A percentile compares a stretch with the other conserved stretches of the same genome.
These are phyloP conservation scores for Solanum appendiculatum DNA, from an alignment of 257 asterid genomes.

Conservation along the genomic window DNA sequence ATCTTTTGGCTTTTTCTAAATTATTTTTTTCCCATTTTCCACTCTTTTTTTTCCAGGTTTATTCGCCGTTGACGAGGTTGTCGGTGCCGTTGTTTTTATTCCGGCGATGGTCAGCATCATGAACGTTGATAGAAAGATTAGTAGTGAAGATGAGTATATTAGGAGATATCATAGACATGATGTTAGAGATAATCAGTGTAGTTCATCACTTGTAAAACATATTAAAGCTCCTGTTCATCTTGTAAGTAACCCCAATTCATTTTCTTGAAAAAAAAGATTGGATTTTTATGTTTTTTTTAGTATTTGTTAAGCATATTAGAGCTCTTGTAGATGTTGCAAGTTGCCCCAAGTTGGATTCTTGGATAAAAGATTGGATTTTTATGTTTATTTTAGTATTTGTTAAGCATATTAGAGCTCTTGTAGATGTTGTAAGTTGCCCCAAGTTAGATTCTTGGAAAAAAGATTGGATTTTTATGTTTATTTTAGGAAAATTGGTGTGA, in stretches of 20 bases:
- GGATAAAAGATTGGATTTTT: not conserved
- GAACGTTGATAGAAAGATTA: not conserved
- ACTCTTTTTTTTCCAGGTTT: not conserved
- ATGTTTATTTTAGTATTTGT: not conserved
- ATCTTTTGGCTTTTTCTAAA: conserved; percentile 3
- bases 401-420: not conserved
- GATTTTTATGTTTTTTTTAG: not conserved
- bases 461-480: not conserved
- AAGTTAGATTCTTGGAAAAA: not conserved
- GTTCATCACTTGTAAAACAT: conserved; percentile 7
- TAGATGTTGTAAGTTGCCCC: not conserved
- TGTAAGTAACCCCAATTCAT: not conserved
- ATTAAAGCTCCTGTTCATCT: conserved; percentile 11
- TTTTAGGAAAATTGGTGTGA: not conserved
- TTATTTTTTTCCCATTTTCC: not conserved
- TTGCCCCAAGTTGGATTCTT: not conserved
- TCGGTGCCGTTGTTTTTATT: not conserved
- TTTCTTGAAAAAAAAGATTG: not conserved
- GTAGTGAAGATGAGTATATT: conserved; percentile 2
- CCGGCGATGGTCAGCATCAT: conserved; percentile 12
- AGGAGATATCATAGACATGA: conserved; percentile 6
- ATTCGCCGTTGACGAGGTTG: not conserved
- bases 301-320: not conserved
- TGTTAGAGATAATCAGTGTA: conserved; percentile 1
- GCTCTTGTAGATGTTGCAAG: not conserved